Conservation (phyloP, 2,329 filamentous ascomycete species). For the Parascedosporium putredinis region DNA sequence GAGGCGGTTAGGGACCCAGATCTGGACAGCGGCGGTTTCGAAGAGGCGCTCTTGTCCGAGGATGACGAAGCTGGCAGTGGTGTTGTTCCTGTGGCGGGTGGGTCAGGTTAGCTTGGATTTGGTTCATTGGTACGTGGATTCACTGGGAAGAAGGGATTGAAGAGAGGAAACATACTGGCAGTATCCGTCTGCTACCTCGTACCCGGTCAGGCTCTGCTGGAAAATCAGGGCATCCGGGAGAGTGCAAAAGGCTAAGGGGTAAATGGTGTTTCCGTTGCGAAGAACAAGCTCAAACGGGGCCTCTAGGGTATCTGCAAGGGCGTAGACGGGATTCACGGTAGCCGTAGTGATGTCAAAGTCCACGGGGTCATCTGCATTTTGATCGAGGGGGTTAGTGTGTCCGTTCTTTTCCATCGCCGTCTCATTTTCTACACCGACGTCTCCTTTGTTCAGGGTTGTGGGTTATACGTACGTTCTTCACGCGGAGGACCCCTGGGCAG, state of each 20-base stretch:
- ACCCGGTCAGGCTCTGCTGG: constrained; percentile 23
- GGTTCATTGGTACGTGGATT: neutral
- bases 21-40: constrained; percentile 20
- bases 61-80: constrained; percentile 20
- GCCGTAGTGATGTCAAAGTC: constrained; percentile 21
- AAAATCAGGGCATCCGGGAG: constrained; percentile 20
- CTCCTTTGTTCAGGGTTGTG: constrained; percentile 4
- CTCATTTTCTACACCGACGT: no score
- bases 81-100: constrained; percentile 11
- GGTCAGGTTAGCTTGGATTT: no score
- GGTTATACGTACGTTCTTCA: constrained; percentile 13
- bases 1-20: constrained; percentile 21
- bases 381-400: no score
- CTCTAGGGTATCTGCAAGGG: constrained; percentile 12
- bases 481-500: neutral
- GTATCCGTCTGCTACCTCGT: constrained; percentile 19
- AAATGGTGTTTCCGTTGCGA: constrained; percentile 20
- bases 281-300: constrained; percentile 19
- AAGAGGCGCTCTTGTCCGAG: constrained; percentile 14
- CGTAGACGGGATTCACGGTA: constrained; percentile 19
- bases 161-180: constrained; percentile 13
- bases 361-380: constrained; percentile 12
- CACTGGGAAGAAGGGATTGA: neutral
- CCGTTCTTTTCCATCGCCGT: no score
- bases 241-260: constrained; percentile 18